These are phyloP conservation scores for Kodamaea plutei DNA, from an alignment of 1,139 yeast genomes.

Conservation along the genomic window DNA sequence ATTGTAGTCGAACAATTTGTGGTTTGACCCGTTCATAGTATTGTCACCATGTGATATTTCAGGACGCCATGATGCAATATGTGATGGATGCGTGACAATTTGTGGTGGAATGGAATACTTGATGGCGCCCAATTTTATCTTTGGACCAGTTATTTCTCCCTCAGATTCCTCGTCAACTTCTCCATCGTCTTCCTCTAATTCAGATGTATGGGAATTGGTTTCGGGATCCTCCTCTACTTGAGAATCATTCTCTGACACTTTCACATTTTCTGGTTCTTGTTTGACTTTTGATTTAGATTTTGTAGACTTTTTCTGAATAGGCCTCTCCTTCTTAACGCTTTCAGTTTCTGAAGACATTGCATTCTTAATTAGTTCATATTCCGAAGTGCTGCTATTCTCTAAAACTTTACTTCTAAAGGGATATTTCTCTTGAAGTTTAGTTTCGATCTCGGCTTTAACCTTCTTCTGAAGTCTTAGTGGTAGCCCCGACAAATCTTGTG, in stretches of 20 bases:
- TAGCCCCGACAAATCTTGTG: conserved; percentile 26
- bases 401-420: conserved; percentile 36
- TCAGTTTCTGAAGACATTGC: conserved; percentile 7
- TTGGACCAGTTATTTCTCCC: conserved; percentile 21
- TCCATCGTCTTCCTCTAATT: conserved; percentile 10
- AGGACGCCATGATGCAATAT: conserved; percentile 61
- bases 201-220: too few species aligned
- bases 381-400: conserved; percentile 21
- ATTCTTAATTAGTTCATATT: conserved; percentile 18
- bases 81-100: conserved; percentile 74
- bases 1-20: conserved; percentile 24
- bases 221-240: conserved; percentile 12
- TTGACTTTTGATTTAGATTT: neutral
- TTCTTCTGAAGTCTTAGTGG: conserved; percentile 45
- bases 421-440: conserved; percentile 27
- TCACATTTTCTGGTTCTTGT: conserved; percentile 6
- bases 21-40: conserved; percentile 42
- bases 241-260: conserved; percentile 8
- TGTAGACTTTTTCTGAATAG: neutral
- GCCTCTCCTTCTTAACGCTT: conserved; percentile 14
- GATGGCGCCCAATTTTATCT: conserved; percentile 33
- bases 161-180: conserved; percentile 9
- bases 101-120: conserved; percentile 54
- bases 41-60: conserved; percentile 36
- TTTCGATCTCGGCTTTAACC: conserved; percentile 38